Evolutionary conservation across 805 yeast species (phyloP).

Genomic region (Candida verbasci): DNA sequence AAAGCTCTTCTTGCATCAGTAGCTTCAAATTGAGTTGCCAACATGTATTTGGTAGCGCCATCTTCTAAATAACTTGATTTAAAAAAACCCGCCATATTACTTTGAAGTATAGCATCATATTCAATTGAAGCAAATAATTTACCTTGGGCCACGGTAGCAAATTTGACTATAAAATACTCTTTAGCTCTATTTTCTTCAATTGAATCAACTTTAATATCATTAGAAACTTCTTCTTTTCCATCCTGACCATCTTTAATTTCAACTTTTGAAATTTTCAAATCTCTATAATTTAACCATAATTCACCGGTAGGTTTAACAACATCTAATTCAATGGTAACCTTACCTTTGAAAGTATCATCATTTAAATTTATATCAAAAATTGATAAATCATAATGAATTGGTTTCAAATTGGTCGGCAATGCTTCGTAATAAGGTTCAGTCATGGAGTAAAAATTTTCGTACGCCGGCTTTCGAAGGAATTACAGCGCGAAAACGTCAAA

Average conservation of each 20-base stretch:
- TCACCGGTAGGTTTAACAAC: conserved; percentile 39
- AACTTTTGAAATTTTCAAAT: conserved; percentile 25
- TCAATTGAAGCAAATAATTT: conserved; percentile 23
- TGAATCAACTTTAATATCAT: conserved; percentile 12
- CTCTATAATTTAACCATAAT: conserved; percentile 47
- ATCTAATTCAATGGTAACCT: conserved; percentile 43
- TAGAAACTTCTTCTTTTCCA: no score
- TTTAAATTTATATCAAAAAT: conserved; percentile 57
- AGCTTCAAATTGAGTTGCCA: conserved; percentile 56
- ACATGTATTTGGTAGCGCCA: conserved; percentile 35
- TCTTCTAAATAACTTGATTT: conserved; percentile 40
- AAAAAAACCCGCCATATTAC: conserved; percentile 57
- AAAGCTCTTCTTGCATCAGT: conserved; percentile 57
- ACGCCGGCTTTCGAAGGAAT: neutral
- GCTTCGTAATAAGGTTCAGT: conserved; percentile 36
- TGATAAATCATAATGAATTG: conserved; percentile 64
- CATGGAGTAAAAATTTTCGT: neutral
- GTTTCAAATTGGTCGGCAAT: conserved; percentile 63
- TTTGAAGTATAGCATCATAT: conserved; percentile 44
- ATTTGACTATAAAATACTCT: conserved; percentile 61
- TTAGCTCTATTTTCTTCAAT: conserved; percentile 36
- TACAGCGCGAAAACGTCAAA: no score
- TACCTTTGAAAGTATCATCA: conserved; percentile 44
- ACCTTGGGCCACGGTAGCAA: conserved; percentile 36
- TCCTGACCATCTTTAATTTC: conserved; percentile 17